Base-by-base conservation (phyloP, 1,139 yeast species). In the Suhomyces panamericanus region DNA sequence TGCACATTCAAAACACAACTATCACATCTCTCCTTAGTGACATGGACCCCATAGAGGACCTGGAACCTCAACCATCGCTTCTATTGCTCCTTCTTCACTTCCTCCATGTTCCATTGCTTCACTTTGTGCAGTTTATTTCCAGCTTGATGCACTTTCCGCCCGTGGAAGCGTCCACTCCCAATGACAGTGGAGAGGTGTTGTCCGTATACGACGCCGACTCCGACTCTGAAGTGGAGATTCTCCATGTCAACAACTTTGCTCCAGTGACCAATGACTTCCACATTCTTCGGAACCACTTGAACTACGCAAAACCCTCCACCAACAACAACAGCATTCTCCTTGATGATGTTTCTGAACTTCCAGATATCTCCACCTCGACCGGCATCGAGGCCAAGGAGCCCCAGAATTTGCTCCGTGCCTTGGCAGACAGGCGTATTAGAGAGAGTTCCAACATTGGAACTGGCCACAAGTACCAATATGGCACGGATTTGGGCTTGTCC, bases 211-310 rank as follows among this genome's bases (percentile, higher is more conserved):
- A 22, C n/a, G 32, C 17, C 9, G 35, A 28, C 3, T 35, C 41
- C 6, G 50, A 41, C 6, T 29, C 46, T 12, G 39, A 43, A 17
- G 32, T 43, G 7, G 40, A 27, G 20, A 38, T 42, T 24, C 35
- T 39, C 15, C 46, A 37, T 28, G n/a, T 38, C n/a, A 20, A 29
- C 27, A 27, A 17, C 15, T 29, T 40, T 17, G 33, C 24, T 3
- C 38, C 17, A 2, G 33, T 51, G 28, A 50, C 56, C 13, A 49
- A 53, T 24, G 56, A 53, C 36, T 53, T 43, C 30, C 57, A 53
- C 33, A 28, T 52, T 3, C 34, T 52, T n/a, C 47, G 32, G 14
- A 28, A 35, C 24, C 35, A 40, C 22, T 22, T 12, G 10, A n/a
- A 32, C 2, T 11, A 14, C 6, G 12, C 33, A 12, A 41, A 24